These are phyloP conservation scores for Linnemannia exigua DNA, from an alignment of 192 early-diverging fungal species.

Conservation along the genomic window DNA sequence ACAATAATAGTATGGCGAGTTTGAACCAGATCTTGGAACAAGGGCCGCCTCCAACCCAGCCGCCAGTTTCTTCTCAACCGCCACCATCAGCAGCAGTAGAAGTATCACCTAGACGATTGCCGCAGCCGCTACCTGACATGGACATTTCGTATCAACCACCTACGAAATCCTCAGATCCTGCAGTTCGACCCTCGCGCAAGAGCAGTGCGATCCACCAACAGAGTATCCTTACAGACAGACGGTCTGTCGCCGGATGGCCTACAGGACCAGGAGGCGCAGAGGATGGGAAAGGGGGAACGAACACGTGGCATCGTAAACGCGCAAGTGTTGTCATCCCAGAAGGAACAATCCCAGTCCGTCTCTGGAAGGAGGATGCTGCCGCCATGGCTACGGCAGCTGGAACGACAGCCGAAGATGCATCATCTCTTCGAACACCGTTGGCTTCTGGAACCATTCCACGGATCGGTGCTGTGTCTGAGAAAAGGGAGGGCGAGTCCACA, in stretches of 20 bases:
- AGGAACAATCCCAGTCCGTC: conserved; percentile 9
- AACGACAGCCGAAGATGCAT: neutral
- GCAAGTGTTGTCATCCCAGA: conserved; percentile 20
- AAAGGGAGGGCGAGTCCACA: neutral
- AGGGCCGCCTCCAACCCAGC: too few species aligned
- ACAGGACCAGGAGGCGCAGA: neutral
- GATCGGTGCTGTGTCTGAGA: neutral
- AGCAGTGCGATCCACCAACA: neutral
- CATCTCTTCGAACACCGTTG: neutral
- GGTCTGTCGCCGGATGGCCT: neutral
- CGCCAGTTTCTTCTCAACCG: too few species aligned
- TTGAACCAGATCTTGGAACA: neutral
- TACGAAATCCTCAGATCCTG: neutral
- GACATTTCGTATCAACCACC: conserved; percentile 46
- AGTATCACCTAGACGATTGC: neutral
- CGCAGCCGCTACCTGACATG: neutral
- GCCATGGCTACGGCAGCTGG: neutral
- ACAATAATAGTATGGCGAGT: conserved; percentile 28
- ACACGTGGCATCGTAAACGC: conserved; percentile 4
- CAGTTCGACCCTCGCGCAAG: neutral
- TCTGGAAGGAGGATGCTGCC: conserved; percentile 14
- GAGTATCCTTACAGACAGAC: neutral
- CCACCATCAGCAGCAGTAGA: neutral
- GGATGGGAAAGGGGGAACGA: too few species aligned
- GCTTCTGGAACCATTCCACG: neutral